Base-by-base conservation (phyloP, 495 filamentous ascomycete species). In the Xylaria nigripes region DNA sequence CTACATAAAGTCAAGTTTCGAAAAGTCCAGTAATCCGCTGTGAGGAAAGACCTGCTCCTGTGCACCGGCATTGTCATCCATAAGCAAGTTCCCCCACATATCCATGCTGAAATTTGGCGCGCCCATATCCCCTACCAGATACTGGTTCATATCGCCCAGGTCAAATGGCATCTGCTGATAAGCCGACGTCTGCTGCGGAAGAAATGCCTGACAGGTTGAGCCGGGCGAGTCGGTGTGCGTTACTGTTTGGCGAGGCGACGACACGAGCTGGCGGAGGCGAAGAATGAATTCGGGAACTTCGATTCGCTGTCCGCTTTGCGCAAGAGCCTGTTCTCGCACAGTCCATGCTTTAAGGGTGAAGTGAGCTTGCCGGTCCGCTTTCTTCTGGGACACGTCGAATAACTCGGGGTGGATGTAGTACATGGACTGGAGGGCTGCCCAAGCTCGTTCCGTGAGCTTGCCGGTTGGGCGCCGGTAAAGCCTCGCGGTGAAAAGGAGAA, bases 401-500 rank as follows among this genome's bases (percentile, higher is more conserved):
- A 78, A 57, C 40, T 77, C 69, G 1, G 66, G 64, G 27, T 73
- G 68, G 52, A 66, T 61, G 0, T 66, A 56, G 58, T 70, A 75
- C 13, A 70, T 56, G 7, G 57, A 51, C 10, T 61, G 56, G 22
- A 76, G 61, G 48, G 68, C 64, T n/a, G 48, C 42, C 78, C 78
- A 80, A 10, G 73, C 74, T 19, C 73, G 63, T 21, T 78, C 76
- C 18, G 73, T 72, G 12, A 77, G 64, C 2, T 50, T 54, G 29
- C 76, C 77, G n/a, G 68, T 71, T 0, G 67, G 73, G 15, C 74
- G 70, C 38, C 66, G 58, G 25, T 70, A 70, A 12, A 81, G 67
- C 54, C 77, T 73, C 44, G 67, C 72, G 2, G 72, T 62, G 41
- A 78, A 57, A 58, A 74, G 78, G 48, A 74, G 63, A 48, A 77